Conservation (phyloP, 192 early-diverging fungal species). For the Coemansia aciculifera region DNA sequence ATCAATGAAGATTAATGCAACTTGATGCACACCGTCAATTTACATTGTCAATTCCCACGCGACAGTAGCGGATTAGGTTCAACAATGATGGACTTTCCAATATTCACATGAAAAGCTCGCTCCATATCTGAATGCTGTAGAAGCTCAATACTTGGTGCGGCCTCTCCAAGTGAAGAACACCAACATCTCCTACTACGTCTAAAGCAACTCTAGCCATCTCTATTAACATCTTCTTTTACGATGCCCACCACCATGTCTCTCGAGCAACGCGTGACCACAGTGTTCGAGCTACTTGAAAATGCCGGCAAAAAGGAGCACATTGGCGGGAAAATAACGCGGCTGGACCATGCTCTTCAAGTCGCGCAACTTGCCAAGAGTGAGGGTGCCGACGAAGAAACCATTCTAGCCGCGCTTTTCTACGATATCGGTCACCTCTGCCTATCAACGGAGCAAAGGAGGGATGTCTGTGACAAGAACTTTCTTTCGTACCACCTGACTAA, state of each 20-base stretch:
- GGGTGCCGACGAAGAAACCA: slow-evolving; percentile 52
- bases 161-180: not conserved
- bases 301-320: slow-evolving; percentile 58
- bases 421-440: slow-evolving; percentile 61
- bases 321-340: slow-evolving; percentile 59
- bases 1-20: not conserved
- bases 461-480: no score
- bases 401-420: slow-evolving; percentile 58
- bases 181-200: not conserved
- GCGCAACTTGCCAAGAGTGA: slow-evolving; percentile 46
- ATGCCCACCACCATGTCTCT: not conserved
- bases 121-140: not conserved
- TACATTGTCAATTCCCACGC: not conserved
- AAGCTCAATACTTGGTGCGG: not conserved
- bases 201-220: not conserved
- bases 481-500: no score
- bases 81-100: not conserved
- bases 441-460: slow-evolving; percentile 21
- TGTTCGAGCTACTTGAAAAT: slow-evolving; percentile 55
- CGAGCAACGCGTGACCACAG: slow-evolving; percentile 18
- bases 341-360: slow-evolving; percentile 61
- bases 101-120: not conserved
- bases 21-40: not conserved
- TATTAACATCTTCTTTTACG: not conserved
- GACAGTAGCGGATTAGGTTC: not conserved